These are phyloP conservation scores for Cucurbita argyrosperma DNA, from an alignment of 306 rosid species.

Conservation along the genomic window DNA sequence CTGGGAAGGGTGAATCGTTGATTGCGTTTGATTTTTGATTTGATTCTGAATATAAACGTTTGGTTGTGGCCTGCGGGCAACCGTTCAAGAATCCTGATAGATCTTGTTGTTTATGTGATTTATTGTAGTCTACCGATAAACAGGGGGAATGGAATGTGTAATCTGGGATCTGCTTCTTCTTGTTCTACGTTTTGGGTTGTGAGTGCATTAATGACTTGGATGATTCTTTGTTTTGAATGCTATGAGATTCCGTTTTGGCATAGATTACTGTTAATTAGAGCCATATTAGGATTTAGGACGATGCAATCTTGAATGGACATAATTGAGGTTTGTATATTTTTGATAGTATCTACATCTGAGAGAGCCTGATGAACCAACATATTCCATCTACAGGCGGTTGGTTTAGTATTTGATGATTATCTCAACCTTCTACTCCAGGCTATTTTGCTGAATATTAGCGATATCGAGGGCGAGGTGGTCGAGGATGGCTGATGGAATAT, in stretches of 20 bases:
- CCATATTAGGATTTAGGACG: background rate
- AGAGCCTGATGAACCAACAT: background rate
- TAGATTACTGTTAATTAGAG: background rate
- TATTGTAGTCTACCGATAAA: background rate
- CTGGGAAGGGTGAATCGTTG: background rate
- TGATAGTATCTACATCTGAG: background rate
- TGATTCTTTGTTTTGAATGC: background rate
- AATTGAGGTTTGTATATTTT: background rate
- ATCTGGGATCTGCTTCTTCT: background rate
- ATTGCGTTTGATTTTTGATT: background rate
- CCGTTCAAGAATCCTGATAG: background rate
- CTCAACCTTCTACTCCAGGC: conserved; percentile 6
- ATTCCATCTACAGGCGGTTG: conserved; percentile 12
- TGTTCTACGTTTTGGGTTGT: too few species aligned
- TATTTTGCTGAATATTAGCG: conserved; percentile 8
- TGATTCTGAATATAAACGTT: background rate
- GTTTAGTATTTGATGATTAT: conserved; percentile 25
- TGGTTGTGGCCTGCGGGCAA: background rate
- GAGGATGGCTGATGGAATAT: conserved; percentile 46
- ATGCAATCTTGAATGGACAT: background rate
- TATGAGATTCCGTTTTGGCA: background rate
- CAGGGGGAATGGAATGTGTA: background rate
- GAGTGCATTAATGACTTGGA: background rate
- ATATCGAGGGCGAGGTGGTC: conserved; percentile 8
- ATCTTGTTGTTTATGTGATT: background rate